A percentile compares a stretch with the other conserved stretches of the same genome.
Conservation (phyloP, 371 early-diverging fungal genomes). For the Nematocida sp. region DNA sequence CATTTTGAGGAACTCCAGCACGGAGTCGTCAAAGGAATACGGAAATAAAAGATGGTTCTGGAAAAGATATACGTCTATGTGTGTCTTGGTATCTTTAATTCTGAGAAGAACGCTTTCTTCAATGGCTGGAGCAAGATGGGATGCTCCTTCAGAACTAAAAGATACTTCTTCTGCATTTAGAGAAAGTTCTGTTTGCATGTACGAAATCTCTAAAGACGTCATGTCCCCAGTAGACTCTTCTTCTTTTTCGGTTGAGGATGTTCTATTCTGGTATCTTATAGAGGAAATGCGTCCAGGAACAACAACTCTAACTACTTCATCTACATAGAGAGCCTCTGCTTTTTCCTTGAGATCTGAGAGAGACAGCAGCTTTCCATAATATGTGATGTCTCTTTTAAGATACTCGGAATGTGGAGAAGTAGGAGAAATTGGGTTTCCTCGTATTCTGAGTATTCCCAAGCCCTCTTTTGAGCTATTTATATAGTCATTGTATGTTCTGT, state of each 20-base stretch:
- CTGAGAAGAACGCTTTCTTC: constrained; percentile 35
- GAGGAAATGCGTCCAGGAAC: constrained; percentile 11
- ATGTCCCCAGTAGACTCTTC: too few species aligned
- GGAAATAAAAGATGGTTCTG: constrained; percentile 25
- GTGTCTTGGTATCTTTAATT: not conserved
- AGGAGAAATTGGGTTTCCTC: constrained; percentile 14
- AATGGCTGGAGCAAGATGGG: not conserved
- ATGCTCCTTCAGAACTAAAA: too few species aligned
- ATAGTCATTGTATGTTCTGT: constrained; percentile 2
- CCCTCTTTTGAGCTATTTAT: not conserved
- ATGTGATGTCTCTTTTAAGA: constrained; percentile 12
- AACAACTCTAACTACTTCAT: constrained; percentile 20
- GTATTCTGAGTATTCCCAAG: constrained; percentile 14
- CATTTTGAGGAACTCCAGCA: constrained; percentile 29
- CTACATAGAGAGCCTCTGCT: constrained; percentile 12
- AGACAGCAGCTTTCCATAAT: constrained; percentile 13
- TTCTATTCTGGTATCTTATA: not conserved
- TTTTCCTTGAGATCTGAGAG: not conserved
- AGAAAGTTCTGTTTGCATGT: constrained; percentile 19
- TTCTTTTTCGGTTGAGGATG: constrained; percentile 1
- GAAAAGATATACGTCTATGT: constrained; percentile 32
- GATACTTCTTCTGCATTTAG: not conserved
- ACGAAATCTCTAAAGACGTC: constrained; percentile 22
- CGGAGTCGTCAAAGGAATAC: constrained; percentile 10
- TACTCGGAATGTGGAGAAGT: constrained; percentile 35